phyloP scores from a whole-genome alignment of 2,329 filamentous ascomycete species.

The Exophiala phaeomuriformis region DNA sequence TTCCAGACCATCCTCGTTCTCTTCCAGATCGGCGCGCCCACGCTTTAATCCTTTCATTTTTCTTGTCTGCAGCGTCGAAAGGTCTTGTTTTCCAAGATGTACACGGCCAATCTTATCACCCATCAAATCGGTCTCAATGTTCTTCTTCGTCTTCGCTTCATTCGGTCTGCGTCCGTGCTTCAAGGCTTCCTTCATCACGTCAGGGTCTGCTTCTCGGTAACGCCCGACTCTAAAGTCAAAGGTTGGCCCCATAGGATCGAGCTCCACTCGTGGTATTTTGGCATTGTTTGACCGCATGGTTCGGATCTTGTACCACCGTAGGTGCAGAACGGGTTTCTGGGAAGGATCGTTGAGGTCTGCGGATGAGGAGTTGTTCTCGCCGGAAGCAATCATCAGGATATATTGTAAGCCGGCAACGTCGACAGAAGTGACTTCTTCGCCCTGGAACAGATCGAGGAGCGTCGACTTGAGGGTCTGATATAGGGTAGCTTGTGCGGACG shows the following conservation, averaged over 20 bases:
- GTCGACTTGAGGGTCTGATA: constrained; percentile 83
- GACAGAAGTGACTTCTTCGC: constrained; percentile 69
- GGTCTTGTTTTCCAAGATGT: constrained; percentile 83
- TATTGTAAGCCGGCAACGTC: constrained; percentile 95
- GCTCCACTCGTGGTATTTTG: constrained; percentile 79
- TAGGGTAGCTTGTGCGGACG: constrained; percentile 47
- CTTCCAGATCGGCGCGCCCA: constrained; percentile 56
- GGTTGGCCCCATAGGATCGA: constrained; percentile 90
- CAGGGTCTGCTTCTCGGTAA: constrained; percentile 67
- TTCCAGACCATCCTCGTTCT: constrained; percentile 23
- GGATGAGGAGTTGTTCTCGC: constrained; percentile 47
- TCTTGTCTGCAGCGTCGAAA: constrained; percentile 78
- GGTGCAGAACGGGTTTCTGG: constrained; percentile 43
- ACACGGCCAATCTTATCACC: constrained; percentile 95
- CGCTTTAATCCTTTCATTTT: constrained; percentile 99
- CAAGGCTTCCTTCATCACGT: constrained; percentile 81
- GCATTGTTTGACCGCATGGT: constrained; percentile 75
- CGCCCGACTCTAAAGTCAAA: constrained; percentile 87
- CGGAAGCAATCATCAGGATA: constrained; percentile 71
- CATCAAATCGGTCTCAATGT: constrained; percentile 81
- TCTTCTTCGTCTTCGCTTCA: constrained; percentile 74
- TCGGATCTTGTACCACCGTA: constrained; percentile 77
- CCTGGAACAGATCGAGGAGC: constrained; percentile 85
- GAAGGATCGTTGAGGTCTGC: constrained; percentile 30
- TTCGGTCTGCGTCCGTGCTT: constrained; percentile 65